Evolutionary conservation across 257 asterid genomes (phyloP), one percentile per base, ranked within the genome.

Genomic region (Cynanchum wilfordii): DNA sequence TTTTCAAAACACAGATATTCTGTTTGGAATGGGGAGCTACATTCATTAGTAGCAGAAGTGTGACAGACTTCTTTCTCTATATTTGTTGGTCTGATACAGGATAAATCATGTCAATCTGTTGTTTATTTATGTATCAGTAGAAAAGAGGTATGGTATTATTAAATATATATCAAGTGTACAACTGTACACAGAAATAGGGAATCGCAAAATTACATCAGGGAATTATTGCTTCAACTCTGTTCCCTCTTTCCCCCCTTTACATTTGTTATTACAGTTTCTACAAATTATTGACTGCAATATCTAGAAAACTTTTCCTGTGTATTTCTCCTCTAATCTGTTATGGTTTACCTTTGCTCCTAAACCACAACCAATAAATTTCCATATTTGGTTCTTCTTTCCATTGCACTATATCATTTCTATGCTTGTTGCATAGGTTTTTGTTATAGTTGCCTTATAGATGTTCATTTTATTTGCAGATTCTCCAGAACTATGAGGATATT

Each of bases 401-500:
- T 64, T 2, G 17, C 38, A 33, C 15, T 17, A 16, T 2, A 15
- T 36, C 38, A 47, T 22, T 20, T 42, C 27, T 68, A 22, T 33
- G 30, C 70, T 47, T 69, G 24, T 63, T 55, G 20, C 11, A 40
- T 52, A 24, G 70, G 66, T 57, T 30, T 69, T 72, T 38, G 54
- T 63, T 68, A 40, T 54, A 27, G 66, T 49, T 49, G 54, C 49
- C 52, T 1, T 70, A 73, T 11, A 56, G 27, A 17, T 15, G 13
- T 33, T 64, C 20, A 68, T 74, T 68, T 66, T 1, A 45, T 73
- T 17, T 79, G 82, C 92, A 92, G 98, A 86, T 92, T 85, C 94
- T 95, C 69, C 89, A 83, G 42, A 90, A 86, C 70, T 95, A 87
- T 70, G 87, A 79, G 71, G 89, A 78, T 68, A 79, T 92, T 76